These are phyloP conservation scores for Pythium aquatile DNA, from an alignment of 352 stramenopile genomes.

Conservation along the genomic window DNA sequence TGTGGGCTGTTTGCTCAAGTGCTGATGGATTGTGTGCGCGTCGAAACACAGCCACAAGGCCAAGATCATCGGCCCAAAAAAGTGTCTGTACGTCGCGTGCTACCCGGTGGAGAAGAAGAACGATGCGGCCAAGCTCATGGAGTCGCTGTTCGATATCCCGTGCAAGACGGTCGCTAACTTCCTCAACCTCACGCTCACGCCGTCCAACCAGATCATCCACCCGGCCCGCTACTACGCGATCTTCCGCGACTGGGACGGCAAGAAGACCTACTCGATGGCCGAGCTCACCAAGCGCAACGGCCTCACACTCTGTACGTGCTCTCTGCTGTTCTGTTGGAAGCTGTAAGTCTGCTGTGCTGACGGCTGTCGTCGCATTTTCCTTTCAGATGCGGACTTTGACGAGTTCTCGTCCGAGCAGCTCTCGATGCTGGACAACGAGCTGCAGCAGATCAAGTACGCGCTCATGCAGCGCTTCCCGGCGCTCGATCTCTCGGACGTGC, in stretches of 20 bases:
- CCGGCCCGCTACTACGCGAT: constrained; percentile 91
- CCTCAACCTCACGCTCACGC: constrained; percentile 91
- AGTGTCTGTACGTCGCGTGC: constrained; percentile 88
- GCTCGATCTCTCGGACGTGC: constrained; percentile 88
- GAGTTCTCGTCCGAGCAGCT: constrained; percentile 92
- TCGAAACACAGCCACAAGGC: constrained; percentile 63
- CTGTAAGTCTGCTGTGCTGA: too few species aligned
- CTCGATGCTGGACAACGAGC: constrained; percentile 91
- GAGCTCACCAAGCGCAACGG: constrained; percentile 87
- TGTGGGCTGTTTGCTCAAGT: too few species aligned
- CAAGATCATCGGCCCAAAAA: constrained; percentile 90
- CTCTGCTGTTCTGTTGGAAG: too few species aligned
- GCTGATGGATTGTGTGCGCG: neutral
- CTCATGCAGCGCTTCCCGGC: constrained; percentile 89
- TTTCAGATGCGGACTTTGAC: constrained; percentile 88
- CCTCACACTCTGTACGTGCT: constrained; percentile 82
- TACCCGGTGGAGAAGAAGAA: constrained; percentile 88
- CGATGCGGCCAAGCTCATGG: constrained; percentile 73
- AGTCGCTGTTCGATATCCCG: constrained; percentile 90
- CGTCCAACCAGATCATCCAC: constrained; percentile 94
- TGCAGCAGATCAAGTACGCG: constrained; percentile 91
- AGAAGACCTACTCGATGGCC: constrained; percentile 77
- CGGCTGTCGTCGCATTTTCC: too few species aligned
- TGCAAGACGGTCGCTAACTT: constrained; percentile 92
- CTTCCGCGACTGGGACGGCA: constrained; percentile 92